phyloP scores from a whole-genome alignment of 2,329 filamentous ascomycete genomes.

The Scedosporium aurantiacum region DNA sequence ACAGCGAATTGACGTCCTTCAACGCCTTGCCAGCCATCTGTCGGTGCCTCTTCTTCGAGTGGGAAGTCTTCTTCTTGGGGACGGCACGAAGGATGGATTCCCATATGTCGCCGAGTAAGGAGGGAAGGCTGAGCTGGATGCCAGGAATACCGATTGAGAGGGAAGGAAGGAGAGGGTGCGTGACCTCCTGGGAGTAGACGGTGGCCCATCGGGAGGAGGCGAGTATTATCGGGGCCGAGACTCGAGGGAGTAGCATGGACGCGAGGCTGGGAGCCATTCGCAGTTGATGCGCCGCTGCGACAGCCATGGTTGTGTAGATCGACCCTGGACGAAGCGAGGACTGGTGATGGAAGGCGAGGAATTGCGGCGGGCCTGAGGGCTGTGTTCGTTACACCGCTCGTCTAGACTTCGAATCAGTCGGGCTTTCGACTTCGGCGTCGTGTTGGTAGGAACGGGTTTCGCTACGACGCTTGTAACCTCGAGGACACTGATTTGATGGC shows the following conservation, averaged over 20 bases:
- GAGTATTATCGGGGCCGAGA: conserved; percentile 31
- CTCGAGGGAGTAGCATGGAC: conserved; percentile 42
- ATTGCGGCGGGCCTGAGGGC: background rate
- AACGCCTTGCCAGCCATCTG: conserved; percentile 93
- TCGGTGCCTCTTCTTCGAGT: conserved; percentile 86
- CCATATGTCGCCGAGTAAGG: conserved; percentile 74
- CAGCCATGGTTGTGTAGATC: conserved; percentile 2
- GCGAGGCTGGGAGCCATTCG: conserved; percentile 34
- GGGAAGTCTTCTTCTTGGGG: conserved; percentile 97
- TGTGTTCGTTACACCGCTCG: background rate
- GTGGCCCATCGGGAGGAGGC: conserved; percentile 31
- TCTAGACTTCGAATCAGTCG: background rate
- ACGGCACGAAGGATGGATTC: conserved; percentile 85
- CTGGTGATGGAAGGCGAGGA: background rate
- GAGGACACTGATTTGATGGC: background rate
- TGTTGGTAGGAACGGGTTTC: background rate
- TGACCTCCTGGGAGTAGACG: conserved; percentile 33
- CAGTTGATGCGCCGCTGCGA: conserved; percentile 9
- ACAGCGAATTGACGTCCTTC: conserved; percentile 79
- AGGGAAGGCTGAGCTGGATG: conserved; percentile 43
- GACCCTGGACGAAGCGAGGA: background rate
- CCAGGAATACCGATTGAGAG: conserved; percentile 49
- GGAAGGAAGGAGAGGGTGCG: conserved; percentile 35
- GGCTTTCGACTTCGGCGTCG: background rate
- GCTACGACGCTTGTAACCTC: background rate